Percentiles rank a stretch among this genome's conserved stretches.
phyloP scores from a whole-genome alignment of 2,329 filamentous ascomycete species.

The Penicillium decumbens region DNA sequence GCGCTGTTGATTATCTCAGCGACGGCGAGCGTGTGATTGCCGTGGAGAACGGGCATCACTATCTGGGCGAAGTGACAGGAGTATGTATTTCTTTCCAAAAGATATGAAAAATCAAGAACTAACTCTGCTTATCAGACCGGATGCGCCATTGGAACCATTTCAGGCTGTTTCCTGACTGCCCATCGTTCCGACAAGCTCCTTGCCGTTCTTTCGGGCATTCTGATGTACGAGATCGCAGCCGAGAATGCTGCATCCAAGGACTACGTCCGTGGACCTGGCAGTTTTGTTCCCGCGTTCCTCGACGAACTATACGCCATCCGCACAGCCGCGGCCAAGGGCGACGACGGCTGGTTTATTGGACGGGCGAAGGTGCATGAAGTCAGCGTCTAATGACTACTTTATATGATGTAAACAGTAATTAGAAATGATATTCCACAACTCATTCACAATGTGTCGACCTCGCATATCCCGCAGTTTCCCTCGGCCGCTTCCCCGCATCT shows the following conservation, averaged over 20 bases:
- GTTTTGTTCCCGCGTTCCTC: slow-evolving; percentile 78
- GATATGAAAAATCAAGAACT: not conserved
- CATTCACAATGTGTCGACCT: not conserved
- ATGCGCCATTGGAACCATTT: slow-evolving; percentile 76
- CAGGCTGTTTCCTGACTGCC: slow-evolving; percentile 70
- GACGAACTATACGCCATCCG: slow-evolving; percentile 59
- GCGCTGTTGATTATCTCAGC: slow-evolving; percentile 68
- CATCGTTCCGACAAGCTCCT: slow-evolving; percentile 61
- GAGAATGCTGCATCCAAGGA: slow-evolving; percentile 57
- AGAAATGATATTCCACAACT: not conserved
- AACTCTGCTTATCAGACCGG: slow-evolving; percentile 52
- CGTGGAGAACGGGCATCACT: slow-evolving; percentile 70
- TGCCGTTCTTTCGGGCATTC: slow-evolving; percentile 66
- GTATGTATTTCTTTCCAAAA: slow-evolving; percentile 22
- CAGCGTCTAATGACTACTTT: slow-evolving; percentile 17
- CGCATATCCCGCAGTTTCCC: slow-evolving; percentile 2
- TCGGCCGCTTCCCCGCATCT: slow-evolving; percentile 19
- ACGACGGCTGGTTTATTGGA: slow-evolving; percentile 34
- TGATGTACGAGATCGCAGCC: slow-evolving; percentile 75
- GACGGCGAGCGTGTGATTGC: slow-evolving; percentile 66
- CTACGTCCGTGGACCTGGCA: slow-evolving; percentile 73
- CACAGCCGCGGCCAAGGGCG: slow-evolving; percentile 30
- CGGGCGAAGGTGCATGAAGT: slow-evolving; percentile 37
- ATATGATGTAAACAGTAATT: slow-evolving; percentile 3
- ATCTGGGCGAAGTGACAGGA: slow-evolving; percentile 45